These are phyloP conservation scores for Sporothrix protearum DNA, from an alignment of 2,329 filamentous ascomycete genomes.

Conservation along the genomic window DNA sequence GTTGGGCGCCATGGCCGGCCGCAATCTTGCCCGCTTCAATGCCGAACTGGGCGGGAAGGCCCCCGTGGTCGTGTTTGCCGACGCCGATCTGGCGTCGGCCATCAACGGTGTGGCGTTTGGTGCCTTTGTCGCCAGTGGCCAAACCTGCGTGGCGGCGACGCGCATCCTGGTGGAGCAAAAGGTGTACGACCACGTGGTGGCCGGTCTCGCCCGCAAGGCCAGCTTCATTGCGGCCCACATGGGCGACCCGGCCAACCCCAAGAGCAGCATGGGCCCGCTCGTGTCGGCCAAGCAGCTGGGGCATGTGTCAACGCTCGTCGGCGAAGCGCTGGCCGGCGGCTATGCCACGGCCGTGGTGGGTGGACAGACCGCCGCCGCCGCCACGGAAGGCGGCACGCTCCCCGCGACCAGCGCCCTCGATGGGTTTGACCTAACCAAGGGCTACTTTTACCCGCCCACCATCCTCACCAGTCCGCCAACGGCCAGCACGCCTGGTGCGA, in stretches of 20 bases:
- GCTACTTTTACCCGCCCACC: slow-evolving; percentile 78
- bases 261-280: slow-evolving; percentile 62
- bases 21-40: slow-evolving; percentile 66
- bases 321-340: slow-evolving; percentile 57
- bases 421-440: slow-evolving; percentile 49
- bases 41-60: slow-evolving; percentile 71
- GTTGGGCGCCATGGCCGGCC: slow-evolving; percentile 63
- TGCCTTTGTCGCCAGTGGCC: slow-evolving; percentile 53
- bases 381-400: slow-evolving; percentile 38
- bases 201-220: slow-evolving; percentile 61
- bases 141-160: slow-evolving; percentile 65
- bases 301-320: slow-evolving; percentile 64
- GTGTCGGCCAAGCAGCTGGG: slow-evolving; percentile 60
- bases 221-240: slow-evolving; percentile 52
- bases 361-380: slow-evolving; percentile 32
- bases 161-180: slow-evolving; percentile 69
- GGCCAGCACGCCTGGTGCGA: slow-evolving; percentile 30
- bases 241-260: slow-evolving; percentile 53
- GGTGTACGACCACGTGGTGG: slow-evolving; percentile 62
- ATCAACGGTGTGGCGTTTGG: slow-evolving; percentile 66
- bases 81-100: slow-evolving; percentile 62
- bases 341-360: slow-evolving; percentile 41
- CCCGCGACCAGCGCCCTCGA: slow-evolving; percentile 48
- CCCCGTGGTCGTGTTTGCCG: slow-evolving; percentile 63
- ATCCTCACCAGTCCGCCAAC: slow-evolving; percentile 54